Percentiles rank a stretch among this genome's conserved stretches.
phyloP scores from a whole-genome alignment of 2,329 filamentous ascomycete species.

The Amauroascus niger region DNA sequence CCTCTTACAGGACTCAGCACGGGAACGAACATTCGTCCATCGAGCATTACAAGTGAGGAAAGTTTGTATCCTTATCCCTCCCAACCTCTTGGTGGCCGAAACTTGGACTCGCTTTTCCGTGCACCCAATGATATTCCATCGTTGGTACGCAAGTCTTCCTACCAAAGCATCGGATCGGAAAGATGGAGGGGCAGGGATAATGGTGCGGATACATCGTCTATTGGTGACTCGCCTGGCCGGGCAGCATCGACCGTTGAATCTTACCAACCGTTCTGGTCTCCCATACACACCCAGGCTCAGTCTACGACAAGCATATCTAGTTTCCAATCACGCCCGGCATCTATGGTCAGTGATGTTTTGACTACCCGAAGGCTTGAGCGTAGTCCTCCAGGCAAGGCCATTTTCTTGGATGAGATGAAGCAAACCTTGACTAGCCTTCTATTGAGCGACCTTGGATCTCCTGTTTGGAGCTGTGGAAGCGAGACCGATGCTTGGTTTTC shows the following conservation, averaged over 20 bases:
- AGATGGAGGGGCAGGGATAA: constrained; percentile 52
- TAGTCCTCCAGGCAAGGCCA: constrained; percentile 57
- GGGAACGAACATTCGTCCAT: constrained; percentile 38
- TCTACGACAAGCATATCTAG: constrained; percentile 55
- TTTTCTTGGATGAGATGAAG: constrained; percentile 67
- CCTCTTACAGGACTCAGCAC: constrained; percentile 32
- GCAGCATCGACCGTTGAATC: constrained; percentile 65
- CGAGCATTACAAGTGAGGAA: constrained; percentile 40
- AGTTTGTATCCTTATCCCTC: constrained; percentile 24
- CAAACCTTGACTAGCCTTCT: constrained; percentile 74
- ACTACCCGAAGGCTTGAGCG: constrained; percentile 29
- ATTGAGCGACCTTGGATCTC: constrained; percentile 77
- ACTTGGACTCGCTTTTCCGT: constrained; percentile 26
- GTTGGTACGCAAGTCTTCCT: constrained; percentile 50
- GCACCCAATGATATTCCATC: constrained; percentile 30
- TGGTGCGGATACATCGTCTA: constrained; percentile 51
- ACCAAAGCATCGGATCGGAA: constrained; percentile 60
- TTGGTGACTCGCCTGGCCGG: constrained; percentile 51
- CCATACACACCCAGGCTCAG: constrained; percentile 59
- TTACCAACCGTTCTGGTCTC: constrained; percentile 78
- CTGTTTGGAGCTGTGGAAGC: constrained; percentile 77
- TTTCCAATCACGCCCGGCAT: constrained; percentile 40
- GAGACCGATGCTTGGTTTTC: constrained; percentile 86
- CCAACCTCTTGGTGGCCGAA: constrained; percentile 24
- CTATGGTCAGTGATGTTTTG: constrained; percentile 33